phyloP scores from a whole-genome alignment of 305 asterid genomes.

The Fraxinus nigra region DNA sequence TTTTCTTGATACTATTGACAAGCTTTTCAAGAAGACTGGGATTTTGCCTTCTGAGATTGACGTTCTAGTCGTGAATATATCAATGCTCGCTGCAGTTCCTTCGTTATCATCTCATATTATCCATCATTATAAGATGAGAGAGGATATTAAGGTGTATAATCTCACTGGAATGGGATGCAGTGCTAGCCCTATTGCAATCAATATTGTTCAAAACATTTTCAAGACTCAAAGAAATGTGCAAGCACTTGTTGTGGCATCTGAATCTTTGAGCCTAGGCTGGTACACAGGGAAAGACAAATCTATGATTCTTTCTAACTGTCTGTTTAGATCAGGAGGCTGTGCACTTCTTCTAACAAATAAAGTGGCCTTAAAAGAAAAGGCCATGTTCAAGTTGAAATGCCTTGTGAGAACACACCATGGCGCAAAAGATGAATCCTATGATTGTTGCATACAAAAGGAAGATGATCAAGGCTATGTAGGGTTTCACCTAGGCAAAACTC shows the following conservation, averaged over 20 bases:
- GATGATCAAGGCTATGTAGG: background rate
- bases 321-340: conserved; percentile 45
- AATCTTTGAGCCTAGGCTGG: conserved; percentile 39
- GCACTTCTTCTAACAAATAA: conserved; percentile 40
- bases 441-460: conserved; percentile 24
- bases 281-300: conserved; percentile 44
- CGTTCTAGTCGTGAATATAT: conserved; percentile 3
- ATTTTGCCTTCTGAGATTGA: background rate
- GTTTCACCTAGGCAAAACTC: conserved; percentile 8
- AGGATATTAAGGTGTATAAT: conserved; percentile 10
- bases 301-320: conserved; percentile 45
- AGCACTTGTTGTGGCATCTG: background rate
- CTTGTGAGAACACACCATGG: conserved; percentile 48
- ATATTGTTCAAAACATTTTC: background rate
- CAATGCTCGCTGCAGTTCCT: conserved; percentile 2
- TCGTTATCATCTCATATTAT: conserved; percentile 13
- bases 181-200: conserved; percentile 15
- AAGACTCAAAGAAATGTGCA: conserved; percentile 29
- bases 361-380: conserved; percentile 8
- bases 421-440: conserved; percentile 35
- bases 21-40: conserved; percentile 10
- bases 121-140: conserved; percentile 8
- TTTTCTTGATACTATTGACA: conserved; percentile 30
- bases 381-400: conserved; percentile 38
- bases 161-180: conserved; percentile 26